phyloP scores from a whole-genome alignment of 1,284 basidiomycete genomes.

The Leccinum glutinopallens region DNA sequence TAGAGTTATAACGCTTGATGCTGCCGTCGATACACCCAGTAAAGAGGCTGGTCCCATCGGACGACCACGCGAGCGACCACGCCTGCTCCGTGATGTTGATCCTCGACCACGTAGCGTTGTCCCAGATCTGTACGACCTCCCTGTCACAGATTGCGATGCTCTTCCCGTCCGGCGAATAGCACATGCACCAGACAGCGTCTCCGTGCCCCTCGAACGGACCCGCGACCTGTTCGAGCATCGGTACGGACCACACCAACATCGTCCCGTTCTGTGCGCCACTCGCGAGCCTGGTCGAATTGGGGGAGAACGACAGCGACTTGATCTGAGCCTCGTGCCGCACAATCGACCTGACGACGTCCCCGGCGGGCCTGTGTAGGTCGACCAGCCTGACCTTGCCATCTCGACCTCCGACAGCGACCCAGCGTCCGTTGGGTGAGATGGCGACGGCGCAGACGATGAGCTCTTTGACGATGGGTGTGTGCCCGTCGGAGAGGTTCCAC shows the following conservation, averaged over 20 bases:
- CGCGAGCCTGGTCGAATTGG: conserved; percentile 22
- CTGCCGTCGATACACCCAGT: conserved; percentile 24
- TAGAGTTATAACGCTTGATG: conserved; percentile 21
- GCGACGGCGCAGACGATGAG: conserved; percentile 10
- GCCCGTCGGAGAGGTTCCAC: conserved; percentile 18
- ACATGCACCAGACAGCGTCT: conserved; percentile 25
- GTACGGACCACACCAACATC: conserved; percentile 27
- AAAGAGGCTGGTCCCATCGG: conserved; percentile 12
- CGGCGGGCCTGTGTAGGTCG: conserved; percentile 6
- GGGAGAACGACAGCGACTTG: conserved; percentile 27
- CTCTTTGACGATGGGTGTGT: conserved; percentile 10
- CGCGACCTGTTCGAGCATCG: conserved; percentile 10
- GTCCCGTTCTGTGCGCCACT: conserved; percentile 26
- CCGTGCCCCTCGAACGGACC: conserved; percentile 19
- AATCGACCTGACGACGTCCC: conserved; percentile 7
- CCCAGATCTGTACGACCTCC: conserved; percentile 23
- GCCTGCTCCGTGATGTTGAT: conserved; percentile 17
- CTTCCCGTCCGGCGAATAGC: conserved; percentile 24
- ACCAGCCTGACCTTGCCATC: conserved; percentile 22
- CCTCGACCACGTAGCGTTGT: conserved; percentile 13
- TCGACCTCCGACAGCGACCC: conserved; percentile 24
- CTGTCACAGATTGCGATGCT: conserved; percentile 29
- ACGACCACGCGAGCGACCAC: conserved; percentile 30
- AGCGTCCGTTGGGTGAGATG: conserved; percentile 18
- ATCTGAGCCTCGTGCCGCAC: conserved; percentile 11